phyloP scores from a whole-genome alignment of 2,329 filamentous ascomycete genomes.

The Chrysosporium queenslandicum region DNA sequence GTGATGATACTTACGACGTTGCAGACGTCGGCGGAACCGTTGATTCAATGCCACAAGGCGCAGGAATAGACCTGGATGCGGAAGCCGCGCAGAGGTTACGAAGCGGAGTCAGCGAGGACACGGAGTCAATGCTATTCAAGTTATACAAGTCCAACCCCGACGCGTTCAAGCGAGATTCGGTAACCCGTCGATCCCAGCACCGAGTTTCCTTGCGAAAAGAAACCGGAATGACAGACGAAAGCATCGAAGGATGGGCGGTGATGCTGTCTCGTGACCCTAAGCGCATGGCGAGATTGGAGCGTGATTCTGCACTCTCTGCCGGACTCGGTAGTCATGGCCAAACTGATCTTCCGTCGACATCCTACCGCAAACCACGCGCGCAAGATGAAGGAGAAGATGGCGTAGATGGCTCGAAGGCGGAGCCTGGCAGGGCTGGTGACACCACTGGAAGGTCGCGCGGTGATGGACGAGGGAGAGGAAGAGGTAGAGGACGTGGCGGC shows the following conservation, averaged over 20 bases:
- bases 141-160: constrained; percentile 56
- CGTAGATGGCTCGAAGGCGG: constrained; percentile 40
- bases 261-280: constrained; percentile 69
- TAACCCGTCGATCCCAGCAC: constrained; percentile 54
- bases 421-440: constrained; percentile 27
- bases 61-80: constrained; percentile 44
- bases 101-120: constrained; percentile 21
- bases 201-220: constrained; percentile 58
- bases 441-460: neutral
- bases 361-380: constrained; percentile 45
- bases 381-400: constrained; percentile 40
- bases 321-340: constrained; percentile 45
- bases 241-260: constrained; percentile 85
- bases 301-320: constrained; percentile 54
- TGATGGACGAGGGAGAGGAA: constrained; percentile 29
- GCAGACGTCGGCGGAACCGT: constrained; percentile 85
- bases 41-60: constrained; percentile 46
- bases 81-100: constrained; percentile 38
- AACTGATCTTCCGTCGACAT: constrained; percentile 52
- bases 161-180: constrained; percentile 61
- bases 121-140: constrained; percentile 62
- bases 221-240: constrained; percentile 85
- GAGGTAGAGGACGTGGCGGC: constrained; percentile 37
- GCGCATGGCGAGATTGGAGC: constrained; percentile 59
- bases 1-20: constrained; percentile 91